Evolutionary conservation across 163 green algal species (phyloP).

Genomic region (Coccomyxa subellipsoidea): DNA sequence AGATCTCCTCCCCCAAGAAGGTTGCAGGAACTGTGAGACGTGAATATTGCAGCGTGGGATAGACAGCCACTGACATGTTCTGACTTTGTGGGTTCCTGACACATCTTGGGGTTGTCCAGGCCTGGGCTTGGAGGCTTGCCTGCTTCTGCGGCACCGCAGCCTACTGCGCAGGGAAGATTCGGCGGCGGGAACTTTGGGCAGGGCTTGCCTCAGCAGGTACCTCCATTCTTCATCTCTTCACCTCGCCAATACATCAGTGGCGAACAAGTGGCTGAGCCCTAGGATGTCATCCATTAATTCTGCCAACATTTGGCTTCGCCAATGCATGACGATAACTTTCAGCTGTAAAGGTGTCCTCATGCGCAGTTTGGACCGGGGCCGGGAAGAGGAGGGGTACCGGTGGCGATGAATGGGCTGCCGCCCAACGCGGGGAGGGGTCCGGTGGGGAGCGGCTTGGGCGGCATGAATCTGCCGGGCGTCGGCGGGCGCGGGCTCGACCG

Average conservation of each 20-base stretch:
- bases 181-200: not conserved
- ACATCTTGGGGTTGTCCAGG: not conserved
- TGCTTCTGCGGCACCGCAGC: constrained; percentile 20
- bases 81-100: too few species aligned
- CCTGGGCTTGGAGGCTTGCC: constrained; percentile 16
- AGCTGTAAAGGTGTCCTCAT: not conserved
- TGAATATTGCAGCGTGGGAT: too few species aligned
- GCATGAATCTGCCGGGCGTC: constrained; percentile 1
- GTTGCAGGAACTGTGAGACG: too few species aligned
- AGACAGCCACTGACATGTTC: too few species aligned
- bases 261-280: too few species aligned
- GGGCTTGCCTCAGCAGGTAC: not conserved
- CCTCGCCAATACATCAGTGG: too few species aligned
- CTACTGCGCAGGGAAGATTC: constrained; percentile 19
- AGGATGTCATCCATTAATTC: too few species aligned
- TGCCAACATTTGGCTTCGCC: too few species aligned
- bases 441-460: not conserved
- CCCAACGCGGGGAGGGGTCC: not conserved
- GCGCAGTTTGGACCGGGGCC: constrained; percentile 4
- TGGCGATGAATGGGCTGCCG: constrained; percentile 14
- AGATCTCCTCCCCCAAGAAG: too few species aligned
- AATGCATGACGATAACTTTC: too few species aligned
- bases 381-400: not conserved
- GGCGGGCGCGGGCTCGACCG: not conserved
- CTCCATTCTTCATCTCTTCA: not conserved